These are phyloP conservation scores for Pseudogymnoascus sp. DNA, from an alignment of 2,329 filamentous ascomycete species.

Conservation along the genomic window DNA sequence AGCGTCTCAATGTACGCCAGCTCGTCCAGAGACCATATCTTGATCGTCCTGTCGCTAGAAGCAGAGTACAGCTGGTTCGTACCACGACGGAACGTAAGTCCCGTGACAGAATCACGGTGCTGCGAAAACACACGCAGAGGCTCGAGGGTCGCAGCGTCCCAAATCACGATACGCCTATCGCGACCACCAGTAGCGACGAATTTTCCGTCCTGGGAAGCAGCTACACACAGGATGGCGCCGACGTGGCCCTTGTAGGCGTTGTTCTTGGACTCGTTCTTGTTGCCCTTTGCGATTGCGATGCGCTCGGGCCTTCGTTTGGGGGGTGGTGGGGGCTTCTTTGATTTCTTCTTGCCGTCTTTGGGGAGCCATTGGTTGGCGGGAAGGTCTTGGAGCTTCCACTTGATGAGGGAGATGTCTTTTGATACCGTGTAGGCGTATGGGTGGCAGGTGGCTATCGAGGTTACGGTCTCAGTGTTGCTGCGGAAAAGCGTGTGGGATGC, in stretches of 20 bases:
- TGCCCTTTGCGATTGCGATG: conserved; percentile 54
- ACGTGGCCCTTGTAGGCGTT: conserved; percentile 68
- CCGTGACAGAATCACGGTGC: conserved; percentile 80
- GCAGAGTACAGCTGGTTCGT: conserved; percentile 90
- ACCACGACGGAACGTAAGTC: conserved; percentile 74
- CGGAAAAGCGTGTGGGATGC: conserved; percentile 66
- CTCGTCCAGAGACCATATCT: conserved; percentile 88
- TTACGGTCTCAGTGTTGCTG: conserved; percentile 68
- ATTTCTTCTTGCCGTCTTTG: conserved; percentile 41
- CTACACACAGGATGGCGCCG: conserved; percentile 70
- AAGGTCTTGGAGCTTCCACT: conserved; percentile 74
- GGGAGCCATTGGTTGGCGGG: conserved; percentile 51
- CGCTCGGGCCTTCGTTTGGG: conserved; percentile 54
- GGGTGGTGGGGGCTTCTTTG: conserved; percentile 48
- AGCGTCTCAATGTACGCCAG: conserved; percentile 91
- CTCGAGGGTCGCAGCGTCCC: conserved; percentile 71
- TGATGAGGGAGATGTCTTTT: conserved; percentile 75
- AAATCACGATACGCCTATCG: conserved; percentile 78
- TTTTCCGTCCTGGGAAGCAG: conserved; percentile 80
- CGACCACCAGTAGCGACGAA: conserved; percentile 84
- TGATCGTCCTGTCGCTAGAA: conserved; percentile 85
- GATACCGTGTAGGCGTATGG: conserved; percentile 83
- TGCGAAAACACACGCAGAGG: conserved; percentile 81
- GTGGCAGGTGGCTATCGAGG: conserved; percentile 67
- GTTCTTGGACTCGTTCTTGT: conserved; percentile 51